phyloP scores from a whole-genome alignment of 768 basidiomycete species.

The Favolaschia claudopus region DNA sequence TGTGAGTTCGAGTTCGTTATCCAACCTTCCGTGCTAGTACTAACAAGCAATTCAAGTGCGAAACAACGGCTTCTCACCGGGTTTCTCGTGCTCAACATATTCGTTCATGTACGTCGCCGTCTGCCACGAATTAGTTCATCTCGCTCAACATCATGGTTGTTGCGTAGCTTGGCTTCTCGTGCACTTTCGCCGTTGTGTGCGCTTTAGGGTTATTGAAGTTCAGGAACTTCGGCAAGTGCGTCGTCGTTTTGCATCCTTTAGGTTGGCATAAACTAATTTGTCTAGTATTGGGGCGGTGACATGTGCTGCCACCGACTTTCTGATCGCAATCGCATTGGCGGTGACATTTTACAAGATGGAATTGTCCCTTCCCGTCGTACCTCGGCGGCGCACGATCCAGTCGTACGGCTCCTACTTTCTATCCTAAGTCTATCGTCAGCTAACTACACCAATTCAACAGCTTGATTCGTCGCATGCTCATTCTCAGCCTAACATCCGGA shows the following conservation, averaged over 20 bases:
- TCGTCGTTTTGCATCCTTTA: no score
- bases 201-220: not conserved
- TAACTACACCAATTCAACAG: not conserved
- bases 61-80: not conserved
- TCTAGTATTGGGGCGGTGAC: not conserved
- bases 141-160: not conserved
- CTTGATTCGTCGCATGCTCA: not conserved
- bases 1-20: not conserved
- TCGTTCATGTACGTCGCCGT: slow-evolving; percentile 4
- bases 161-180: slow-evolving; percentile 1
- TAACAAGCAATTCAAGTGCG: not conserved
- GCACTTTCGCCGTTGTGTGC: not conserved
- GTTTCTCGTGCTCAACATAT: slow-evolving; percentile 2
- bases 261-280: no score
- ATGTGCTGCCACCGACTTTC: not conserved
- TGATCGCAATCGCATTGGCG: not conserved
- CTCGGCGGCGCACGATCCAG: not conserved
- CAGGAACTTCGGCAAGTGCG: not conserved
- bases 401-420: not conserved
- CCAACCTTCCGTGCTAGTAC: not conserved
- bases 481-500: slow-evolving; percentile 1
- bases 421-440: not conserved
- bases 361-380: not conserved
- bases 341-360: not conserved
- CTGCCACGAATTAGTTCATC: not conserved